Conservation (phyloP, 192 early-diverging fungal species). For the Rhizophagus sp. region DNA sequence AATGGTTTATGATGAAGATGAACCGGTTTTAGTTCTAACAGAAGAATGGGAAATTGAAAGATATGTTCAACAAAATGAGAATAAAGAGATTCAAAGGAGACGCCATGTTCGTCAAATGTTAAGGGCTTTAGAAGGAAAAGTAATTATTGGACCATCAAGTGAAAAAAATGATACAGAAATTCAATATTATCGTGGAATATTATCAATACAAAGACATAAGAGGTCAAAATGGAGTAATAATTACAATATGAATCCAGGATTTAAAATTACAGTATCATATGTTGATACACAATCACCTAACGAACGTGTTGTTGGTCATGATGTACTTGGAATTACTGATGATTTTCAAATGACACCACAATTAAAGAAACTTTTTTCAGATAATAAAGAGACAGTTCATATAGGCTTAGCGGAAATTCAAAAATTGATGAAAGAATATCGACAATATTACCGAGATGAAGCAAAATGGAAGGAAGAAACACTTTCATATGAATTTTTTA, state of each 20-base stretch:
- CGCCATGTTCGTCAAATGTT: slow-evolving; percentile 53
- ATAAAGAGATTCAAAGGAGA: slow-evolving; percentile 45
- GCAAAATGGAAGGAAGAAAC: slow-evolving; percentile 54
- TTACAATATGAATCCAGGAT: slow-evolving; percentile 63
- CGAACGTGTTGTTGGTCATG: slow-evolving; percentile 32
- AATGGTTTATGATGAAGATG: slow-evolving; percentile 66
- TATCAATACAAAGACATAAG: slow-evolving; percentile 51
- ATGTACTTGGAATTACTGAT: slow-evolving; percentile 53
- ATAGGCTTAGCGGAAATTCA: slow-evolving; percentile 40
- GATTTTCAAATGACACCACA: slow-evolving; percentile 55
- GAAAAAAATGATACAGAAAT: slow-evolving; percentile 30
- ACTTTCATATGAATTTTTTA: slow-evolving; percentile 48
- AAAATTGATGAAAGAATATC: slow-evolving; percentile 46
- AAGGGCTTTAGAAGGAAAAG: slow-evolving; percentile 59
- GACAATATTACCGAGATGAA: slow-evolving; percentile 47
- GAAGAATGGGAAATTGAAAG: slow-evolving; percentile 53
- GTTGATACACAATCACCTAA: not conserved
- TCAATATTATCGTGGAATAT: slow-evolving; percentile 44
- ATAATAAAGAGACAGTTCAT: slow-evolving; percentile 56
- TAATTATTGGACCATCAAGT: slow-evolving; percentile 52
- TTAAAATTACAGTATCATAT: slow-evolving; percentile 51
- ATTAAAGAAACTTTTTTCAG: slow-evolving; percentile 53
- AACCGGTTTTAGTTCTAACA: slow-evolving; percentile 49
- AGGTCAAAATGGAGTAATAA: slow-evolving; percentile 37
- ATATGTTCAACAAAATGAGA: slow-evolving; percentile 57